Conservation (phyloP, 495 filamentous ascomycete species). For the Physcia stellaris region DNA sequence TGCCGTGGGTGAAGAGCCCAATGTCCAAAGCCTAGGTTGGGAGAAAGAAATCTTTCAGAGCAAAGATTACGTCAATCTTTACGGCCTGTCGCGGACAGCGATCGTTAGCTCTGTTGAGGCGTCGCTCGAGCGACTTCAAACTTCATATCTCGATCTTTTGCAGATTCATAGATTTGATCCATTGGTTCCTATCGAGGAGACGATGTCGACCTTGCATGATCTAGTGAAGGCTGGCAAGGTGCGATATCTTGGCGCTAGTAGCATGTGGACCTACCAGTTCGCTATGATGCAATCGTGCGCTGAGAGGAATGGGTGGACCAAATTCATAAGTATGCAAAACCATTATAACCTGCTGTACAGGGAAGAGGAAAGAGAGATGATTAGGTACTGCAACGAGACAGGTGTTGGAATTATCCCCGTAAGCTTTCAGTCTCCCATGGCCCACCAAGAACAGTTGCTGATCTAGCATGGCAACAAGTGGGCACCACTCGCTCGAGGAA, state of each 20-base stretch:
- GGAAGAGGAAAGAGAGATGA: constrained; percentile 66
- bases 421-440: background rate
- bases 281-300: constrained; percentile 45
- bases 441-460: background rate
- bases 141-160: constrained; percentile 56
- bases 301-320: constrained; percentile 50
- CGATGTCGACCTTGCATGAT: constrained; percentile 58
- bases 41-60: constrained; percentile 20
- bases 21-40: constrained; percentile 15
- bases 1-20: constrained; percentile 22
- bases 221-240: constrained; percentile 49
- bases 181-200: constrained; percentile 44
- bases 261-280: constrained; percentile 54
- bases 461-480: constrained; percentile 23
- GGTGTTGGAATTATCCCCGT: constrained; percentile 50
- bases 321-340: constrained; percentile 65
- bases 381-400: constrained; percentile 4
- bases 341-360: constrained; percentile 57
- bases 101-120: constrained; percentile 62
- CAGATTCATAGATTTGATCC: constrained; percentile 56
- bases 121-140: constrained; percentile 45
- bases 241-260: constrained; percentile 51
- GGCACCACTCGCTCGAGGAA: constrained; percentile 37
- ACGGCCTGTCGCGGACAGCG: constrained; percentile 40
- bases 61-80: constrained; percentile 33